A percentile compares a stretch with the other conserved stretches of the same genome.
Evolutionary conservation across 2,329 filamentous ascomycete genomes (phyloP).

Genomic region (Xylariaceae sp.): DNA sequence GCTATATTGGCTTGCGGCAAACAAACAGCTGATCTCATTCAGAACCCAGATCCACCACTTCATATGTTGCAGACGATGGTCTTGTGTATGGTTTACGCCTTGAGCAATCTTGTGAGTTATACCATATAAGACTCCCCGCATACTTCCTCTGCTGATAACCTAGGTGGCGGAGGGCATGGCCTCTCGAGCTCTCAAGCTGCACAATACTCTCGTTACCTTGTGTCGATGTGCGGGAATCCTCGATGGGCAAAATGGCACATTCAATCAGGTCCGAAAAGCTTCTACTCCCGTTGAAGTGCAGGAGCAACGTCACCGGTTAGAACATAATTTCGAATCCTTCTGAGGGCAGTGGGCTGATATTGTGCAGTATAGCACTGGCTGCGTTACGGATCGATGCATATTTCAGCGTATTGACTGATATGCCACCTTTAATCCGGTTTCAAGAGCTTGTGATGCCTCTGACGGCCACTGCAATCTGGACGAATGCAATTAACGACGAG

Average conservation of each 20-base stretch:
- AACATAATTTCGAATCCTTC: neutral
- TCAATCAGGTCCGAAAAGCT: slow-evolving; percentile 7
- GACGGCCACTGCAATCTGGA: slow-evolving; percentile 21
- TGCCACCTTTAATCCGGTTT: slow-evolving; percentile 20
- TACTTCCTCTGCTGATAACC: neutral
- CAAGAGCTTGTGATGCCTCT: slow-evolving; percentile 25
- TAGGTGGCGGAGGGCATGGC: slow-evolving; percentile 20
- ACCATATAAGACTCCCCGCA: neutral
- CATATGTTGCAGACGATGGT: slow-evolving; percentile 18
- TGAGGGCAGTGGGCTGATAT: slow-evolving; percentile 4
- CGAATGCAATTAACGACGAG: slow-evolving; percentile 14
- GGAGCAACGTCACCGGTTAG: slow-evolving; percentile 19
- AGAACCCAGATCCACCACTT: slow-evolving; percentile 16
- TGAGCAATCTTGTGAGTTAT: slow-evolving; percentile 17
- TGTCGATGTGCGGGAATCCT: slow-evolving; percentile 22
- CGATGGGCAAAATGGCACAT: slow-evolving; percentile 15
- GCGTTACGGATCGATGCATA: slow-evolving; percentile 24
- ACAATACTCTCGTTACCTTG: slow-evolving; percentile 17
- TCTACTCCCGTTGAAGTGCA: slow-evolving; percentile 11
- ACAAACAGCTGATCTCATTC: neutral
- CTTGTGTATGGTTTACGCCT: slow-evolving; percentile 20
- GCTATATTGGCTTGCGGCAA: neutral
- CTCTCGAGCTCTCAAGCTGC: slow-evolving; percentile 19
- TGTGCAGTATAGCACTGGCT: slow-evolving; percentile 19
- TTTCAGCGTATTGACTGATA: slow-evolving; percentile 18